Evolutionary conservation across 2,329 filamentous ascomycete genomes (phyloP).

Genomic region (Lasiodiplodia sp.): DNA sequence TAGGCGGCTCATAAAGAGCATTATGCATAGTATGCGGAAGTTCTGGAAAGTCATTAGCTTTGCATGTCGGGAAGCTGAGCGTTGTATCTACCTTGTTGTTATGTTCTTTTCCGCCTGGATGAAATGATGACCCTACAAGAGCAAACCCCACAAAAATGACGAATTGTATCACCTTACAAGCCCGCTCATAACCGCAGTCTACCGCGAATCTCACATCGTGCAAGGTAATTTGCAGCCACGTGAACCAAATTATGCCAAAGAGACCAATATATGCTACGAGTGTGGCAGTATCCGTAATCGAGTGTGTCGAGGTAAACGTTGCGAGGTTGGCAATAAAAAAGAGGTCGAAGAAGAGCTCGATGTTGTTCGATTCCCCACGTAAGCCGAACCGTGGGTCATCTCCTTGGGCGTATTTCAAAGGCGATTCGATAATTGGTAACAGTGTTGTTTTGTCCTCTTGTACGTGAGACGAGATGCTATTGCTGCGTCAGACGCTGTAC

Average conservation of each 20-base stretch:
- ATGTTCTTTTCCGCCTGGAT: conserved; percentile 23
- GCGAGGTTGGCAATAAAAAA: conserved; percentile 68
- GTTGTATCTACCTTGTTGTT: conserved; percentile 30
- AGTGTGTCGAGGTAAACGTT: conserved; percentile 63
- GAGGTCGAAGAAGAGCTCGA: conserved; percentile 63
- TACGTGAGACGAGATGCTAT: not conserved
- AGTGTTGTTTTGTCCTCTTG: not conserved
- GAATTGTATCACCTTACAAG: conserved; percentile 64
- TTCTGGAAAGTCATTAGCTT: not conserved
- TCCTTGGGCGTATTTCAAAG: conserved; percentile 10
- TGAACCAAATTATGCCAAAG: conserved; percentile 67
- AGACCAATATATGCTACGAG: conserved; percentile 55
- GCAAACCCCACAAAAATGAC: conserved; percentile 68
- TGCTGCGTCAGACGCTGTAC: not conserved
- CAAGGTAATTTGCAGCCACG: conserved; percentile 66
- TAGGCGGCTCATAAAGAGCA: conserved; percentile 33
- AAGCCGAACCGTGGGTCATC: conserved; percentile 14
- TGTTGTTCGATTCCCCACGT: conserved; percentile 38
- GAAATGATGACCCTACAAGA: conserved; percentile 56
- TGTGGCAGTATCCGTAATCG: conserved; percentile 54
- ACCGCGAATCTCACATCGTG: conserved; percentile 69
- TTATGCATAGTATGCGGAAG: conserved; percentile 31
- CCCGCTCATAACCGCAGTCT: conserved; percentile 66
- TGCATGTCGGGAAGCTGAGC: not conserved
- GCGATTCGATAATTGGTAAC: conserved; percentile 6